phyloP scores from a whole-genome alignment of 2,329 filamentous ascomycete species.

The Phialophora verrucosa region DNA sequence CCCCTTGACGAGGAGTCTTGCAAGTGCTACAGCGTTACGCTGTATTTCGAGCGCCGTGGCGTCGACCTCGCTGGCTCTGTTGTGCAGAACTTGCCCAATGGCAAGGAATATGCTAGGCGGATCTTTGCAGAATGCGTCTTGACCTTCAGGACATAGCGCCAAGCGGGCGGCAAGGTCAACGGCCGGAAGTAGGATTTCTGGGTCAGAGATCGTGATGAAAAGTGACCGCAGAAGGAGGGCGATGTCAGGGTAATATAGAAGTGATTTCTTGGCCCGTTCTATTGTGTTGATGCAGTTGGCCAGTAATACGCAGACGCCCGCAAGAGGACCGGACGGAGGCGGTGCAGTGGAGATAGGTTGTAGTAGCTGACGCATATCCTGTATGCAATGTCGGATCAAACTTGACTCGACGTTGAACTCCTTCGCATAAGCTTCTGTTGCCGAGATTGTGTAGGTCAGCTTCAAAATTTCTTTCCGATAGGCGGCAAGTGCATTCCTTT shows the following conservation, averaged over 20 bases:
- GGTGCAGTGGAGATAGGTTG: slow-evolving; percentile 3
- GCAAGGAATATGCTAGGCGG: slow-evolving; percentile 9
- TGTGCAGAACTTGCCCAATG: slow-evolving; percentile 14
- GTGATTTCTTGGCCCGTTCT: slow-evolving; percentile 22
- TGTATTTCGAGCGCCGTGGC: slow-evolving; percentile 23
- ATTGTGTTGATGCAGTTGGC: slow-evolving; percentile 30
- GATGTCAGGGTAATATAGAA: slow-evolving; percentile 12
- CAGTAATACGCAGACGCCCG: slow-evolving; percentile 29
- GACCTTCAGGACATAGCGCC: slow-evolving; percentile 26
- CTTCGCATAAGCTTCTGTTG: slow-evolving; percentile 25
- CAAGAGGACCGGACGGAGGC: slow-evolving; percentile 16
- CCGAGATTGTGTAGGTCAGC: slow-evolving; percentile 33
- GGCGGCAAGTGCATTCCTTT: slow-evolving; percentile 17
- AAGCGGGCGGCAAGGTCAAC: slow-evolving; percentile 32
- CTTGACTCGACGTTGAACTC: slow-evolving; percentile 13
- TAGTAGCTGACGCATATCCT: slow-evolving; percentile 8
- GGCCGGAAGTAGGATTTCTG: slow-evolving; percentile 30
- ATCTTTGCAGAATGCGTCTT: slow-evolving; percentile 18
- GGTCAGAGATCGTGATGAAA: slow-evolving; percentile 12
- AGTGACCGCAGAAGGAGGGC: slow-evolving; percentile 8
- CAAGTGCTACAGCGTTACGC: slow-evolving; percentile 22
- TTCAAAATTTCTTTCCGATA: slow-evolving; percentile 35
- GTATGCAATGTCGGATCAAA: slow-evolving; percentile 22
- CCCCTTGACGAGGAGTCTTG: slow-evolving; percentile 31
- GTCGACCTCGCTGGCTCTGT: slow-evolving; percentile 17